Evolutionary conservation across 768 basidiomycete species (phyloP), one percentile per base, ranked within the genome.

Genomic region (Hirschioporus abietinus): DNA sequence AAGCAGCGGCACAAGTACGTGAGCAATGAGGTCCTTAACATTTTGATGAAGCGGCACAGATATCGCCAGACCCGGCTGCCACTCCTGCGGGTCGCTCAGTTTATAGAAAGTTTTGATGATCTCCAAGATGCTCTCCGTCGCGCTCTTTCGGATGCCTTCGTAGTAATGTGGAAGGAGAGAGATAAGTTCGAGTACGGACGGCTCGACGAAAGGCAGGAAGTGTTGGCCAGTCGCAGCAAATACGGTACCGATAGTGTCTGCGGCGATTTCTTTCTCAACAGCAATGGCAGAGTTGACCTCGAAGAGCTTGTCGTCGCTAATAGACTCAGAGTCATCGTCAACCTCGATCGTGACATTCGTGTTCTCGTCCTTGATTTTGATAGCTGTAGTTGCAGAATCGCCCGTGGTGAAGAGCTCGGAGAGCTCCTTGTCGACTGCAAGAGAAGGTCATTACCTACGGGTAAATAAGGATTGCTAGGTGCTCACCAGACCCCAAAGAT

Each of bases 181-280:
- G 72, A 93, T 83, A 64, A 99, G 87, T 72, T 91, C 89, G 64
- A 93, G 79, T 60, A 92, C 87, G 71, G 85, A 89, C 69, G 84
- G 80, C 79, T 98, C 95, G 69, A 99, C 88, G 74, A 86, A 99
- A 4, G 95, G 94, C 71, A 98, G 82, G 88, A 96, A 99, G 72
- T 93, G 89, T 61, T 76, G 78, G 72, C 88, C 87, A 34, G 93
- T 94, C 12, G 91, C 84, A 34, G 86, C 82, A 75, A 99, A 99
- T 68, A 99, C 78, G 36, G 91, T 90, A 68, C 96, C 95, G 70
- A 99, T 89, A 5, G 96, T 94, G 75, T 99, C 96, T 26, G 95
- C 94, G 24, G 97, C 96, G 68, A 98, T 97, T 82, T 99, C 97
- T 79, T 99, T 99, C 83, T 99, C 97, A 66, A 99, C 95, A 58